Base-by-base conservation (phyloP, 1,139 yeast species). In the Saccharomycopsis crataegensis region DNA sequence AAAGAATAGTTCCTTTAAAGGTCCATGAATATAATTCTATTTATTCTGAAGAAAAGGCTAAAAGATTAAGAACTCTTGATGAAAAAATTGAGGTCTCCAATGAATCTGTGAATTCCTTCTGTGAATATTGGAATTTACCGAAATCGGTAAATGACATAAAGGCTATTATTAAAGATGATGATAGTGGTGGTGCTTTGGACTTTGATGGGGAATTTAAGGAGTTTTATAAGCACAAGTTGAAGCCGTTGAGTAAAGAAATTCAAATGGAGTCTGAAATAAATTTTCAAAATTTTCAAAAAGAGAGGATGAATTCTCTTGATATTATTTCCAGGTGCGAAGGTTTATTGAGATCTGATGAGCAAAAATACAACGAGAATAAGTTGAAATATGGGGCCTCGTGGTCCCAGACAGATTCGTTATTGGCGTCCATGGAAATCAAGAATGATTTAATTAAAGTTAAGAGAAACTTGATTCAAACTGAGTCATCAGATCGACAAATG, bases 31-130 rank as follows among this genome's bases (percentile, higher is more conserved):
- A 87, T 62, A 78, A 88, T 55, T 88, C 96, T 61, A 74, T 82
- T 60, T 93, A 93, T 66, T 86, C 96, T 0, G 99, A 93, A 65
- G 91, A 87, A 65, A 87, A 89, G 67, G 91, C 96, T 0, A 82
- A 80, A 58, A 69, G 88, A 51, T 70, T 90, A 52, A 76, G 99
- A 61, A 76, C 74, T 53, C 93, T 88, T 63, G 75, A 83, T 49
- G 98, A 90, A 58, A 76, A 78, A 59, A 79, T 82, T 34, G 93
- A 87, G 55, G 78, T 89, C 12, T 87, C 96, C 0, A 82, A 89
- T 59, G 86, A 88, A 65, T 95, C 90, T 63, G 74, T 86, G 51
- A 68, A 76, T 1, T 87, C 96, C 1, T 87, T 87, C 5, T 73
- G 90, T 54, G 97, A 89, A 63, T 88, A 79, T 62, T 76, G 90